A percentile compares a stretch with the other conserved stretches of the same genome.
Conservation (phyloP, 1,139 yeast species). For the Sugiyamaella neomexicana region DNA sequence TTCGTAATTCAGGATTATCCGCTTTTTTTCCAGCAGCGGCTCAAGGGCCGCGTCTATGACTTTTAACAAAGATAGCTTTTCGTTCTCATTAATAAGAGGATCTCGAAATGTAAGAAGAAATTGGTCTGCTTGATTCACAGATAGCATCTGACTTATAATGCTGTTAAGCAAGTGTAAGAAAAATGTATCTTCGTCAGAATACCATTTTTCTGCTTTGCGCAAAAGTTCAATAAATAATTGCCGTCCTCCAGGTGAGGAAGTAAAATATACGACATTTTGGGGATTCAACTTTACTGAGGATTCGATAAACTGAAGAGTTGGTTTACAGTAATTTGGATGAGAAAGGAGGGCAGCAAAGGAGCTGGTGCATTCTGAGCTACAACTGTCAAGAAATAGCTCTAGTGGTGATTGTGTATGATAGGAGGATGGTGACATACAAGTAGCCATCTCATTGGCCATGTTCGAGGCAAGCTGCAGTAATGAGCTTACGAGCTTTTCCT, state of each 20-base stretch:
- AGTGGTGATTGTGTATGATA: slow-evolving; percentile 2
- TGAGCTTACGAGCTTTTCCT: slow-evolving; percentile 23
- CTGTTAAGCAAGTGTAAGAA: slow-evolving; percentile 18
- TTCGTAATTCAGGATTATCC: not conserved
- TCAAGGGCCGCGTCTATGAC: slow-evolving; percentile 30
- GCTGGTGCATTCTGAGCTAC: not conserved
- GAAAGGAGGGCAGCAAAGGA: slow-evolving; percentile 4
- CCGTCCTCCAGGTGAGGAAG: slow-evolving; percentile 17
- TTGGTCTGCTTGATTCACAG: slow-evolving; percentile 21
- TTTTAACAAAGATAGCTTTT: slow-evolving; percentile 29
- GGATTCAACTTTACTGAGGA: slow-evolving; percentile 4
- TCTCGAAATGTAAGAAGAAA: slow-evolving; percentile 21
- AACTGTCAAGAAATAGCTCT: slow-evolving; percentile 1
- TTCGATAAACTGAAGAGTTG: slow-evolving; percentile 20
- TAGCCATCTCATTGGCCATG: slow-evolving; percentile 18
- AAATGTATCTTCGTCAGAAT: slow-evolving; percentile 21
- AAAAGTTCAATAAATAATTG: slow-evolving; percentile 23
- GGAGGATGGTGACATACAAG: not conserved
- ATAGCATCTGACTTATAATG: slow-evolving; percentile 20
- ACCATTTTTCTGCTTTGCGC: slow-evolving; percentile 27
- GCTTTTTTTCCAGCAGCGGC: not conserved
- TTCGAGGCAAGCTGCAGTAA: slow-evolving; percentile 29
- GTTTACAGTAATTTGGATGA: slow-evolving; percentile 9
- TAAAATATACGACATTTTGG: not conserved
- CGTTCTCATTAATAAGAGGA: slow-evolving; percentile 19